Conservation (phyloP, 192 early-diverging fungal species). For the Entomortierella beljakovae region DNA sequence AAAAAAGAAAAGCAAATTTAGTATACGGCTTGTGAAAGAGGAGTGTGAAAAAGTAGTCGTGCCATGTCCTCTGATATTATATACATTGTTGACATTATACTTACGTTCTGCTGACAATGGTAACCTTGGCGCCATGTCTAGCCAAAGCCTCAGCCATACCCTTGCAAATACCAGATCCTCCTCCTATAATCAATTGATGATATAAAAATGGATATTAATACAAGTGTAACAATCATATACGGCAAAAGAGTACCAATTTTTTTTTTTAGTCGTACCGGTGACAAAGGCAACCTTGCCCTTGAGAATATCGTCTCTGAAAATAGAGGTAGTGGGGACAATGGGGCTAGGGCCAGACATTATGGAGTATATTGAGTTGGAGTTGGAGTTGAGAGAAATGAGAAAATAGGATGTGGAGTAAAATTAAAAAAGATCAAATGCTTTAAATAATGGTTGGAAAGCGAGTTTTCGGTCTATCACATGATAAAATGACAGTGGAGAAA, state of each 20-base stretch:
- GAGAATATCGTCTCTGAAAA: conserved; percentile 61
- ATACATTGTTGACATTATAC: neutral
- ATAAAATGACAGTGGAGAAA: neutral
- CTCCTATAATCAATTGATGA: conserved; percentile 20
- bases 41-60: no score
- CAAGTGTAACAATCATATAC: neutral
- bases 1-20: conserved; percentile 8
- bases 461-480: neutral
- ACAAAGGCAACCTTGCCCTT: conserved; percentile 73
- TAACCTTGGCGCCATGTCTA: conserved; percentile 69
- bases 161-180: conserved; percentile 77
- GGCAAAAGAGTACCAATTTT: neutral
- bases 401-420: neutral
- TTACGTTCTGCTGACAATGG: conserved; percentile 72
- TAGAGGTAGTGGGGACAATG: conserved; percentile 35
- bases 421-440: neutral
- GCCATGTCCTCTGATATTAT: no score
- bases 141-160: conserved; percentile 74
- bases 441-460: neutral
- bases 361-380: neutral
- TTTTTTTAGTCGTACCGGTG: conserved; percentile 55
- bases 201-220: neutral
- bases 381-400: conserved; percentile 32
- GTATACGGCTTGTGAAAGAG: neutral
- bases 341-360: conserved; percentile 40